Conservation (phyloP, 352 stramenopile genomes). For the Globisporangium abappressorium region DNA sequence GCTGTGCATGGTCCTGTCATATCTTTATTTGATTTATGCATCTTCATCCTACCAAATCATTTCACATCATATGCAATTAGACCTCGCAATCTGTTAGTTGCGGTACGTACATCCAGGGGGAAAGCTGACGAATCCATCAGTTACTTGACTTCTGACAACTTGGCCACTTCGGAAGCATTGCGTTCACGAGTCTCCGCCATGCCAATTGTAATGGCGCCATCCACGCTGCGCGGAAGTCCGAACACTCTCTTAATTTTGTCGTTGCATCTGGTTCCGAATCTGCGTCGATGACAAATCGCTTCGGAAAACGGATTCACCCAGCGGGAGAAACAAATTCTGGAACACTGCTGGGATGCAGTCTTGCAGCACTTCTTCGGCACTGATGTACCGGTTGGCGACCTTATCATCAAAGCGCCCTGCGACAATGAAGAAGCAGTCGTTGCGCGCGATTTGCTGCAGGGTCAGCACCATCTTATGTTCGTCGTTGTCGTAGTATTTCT, state of each 20-base stretch:
- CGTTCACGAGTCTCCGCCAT: too few relatives aligned
- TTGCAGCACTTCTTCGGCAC: slow-evolving; percentile 51
- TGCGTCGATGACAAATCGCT: slow-evolving; percentile 88
- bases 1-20: background rate
- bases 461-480: slow-evolving; percentile 72
- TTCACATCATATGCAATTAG: too few relatives aligned
- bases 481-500: slow-evolving; percentile 88
- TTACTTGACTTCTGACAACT: too few relatives aligned
- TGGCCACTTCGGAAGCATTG: too few relatives aligned
- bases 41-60: too few relatives aligned
- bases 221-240: background rate
- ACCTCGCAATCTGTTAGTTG: too few relatives aligned
- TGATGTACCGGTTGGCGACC: slow-evolving; percentile 42
- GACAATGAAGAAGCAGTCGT: slow-evolving; percentile 84
- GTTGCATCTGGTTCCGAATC: slow-evolving; percentile 37
- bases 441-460: slow-evolving; percentile 58
- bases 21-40: too few relatives aligned
- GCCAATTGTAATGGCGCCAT: background rate
- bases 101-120: too few relatives aligned
- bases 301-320: slow-evolving; percentile 77
- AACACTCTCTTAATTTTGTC: background rate
- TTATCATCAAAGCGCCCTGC: slow-evolving; percentile 75
- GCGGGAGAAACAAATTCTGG: slow-evolving; percentile 58
- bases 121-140: too few relatives aligned
- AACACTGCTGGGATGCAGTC: slow-evolving; percentile 46